phyloP scores from a whole-genome alignment of 441 rosid genomes.

The Pelargonium fulgidum region DNA sequence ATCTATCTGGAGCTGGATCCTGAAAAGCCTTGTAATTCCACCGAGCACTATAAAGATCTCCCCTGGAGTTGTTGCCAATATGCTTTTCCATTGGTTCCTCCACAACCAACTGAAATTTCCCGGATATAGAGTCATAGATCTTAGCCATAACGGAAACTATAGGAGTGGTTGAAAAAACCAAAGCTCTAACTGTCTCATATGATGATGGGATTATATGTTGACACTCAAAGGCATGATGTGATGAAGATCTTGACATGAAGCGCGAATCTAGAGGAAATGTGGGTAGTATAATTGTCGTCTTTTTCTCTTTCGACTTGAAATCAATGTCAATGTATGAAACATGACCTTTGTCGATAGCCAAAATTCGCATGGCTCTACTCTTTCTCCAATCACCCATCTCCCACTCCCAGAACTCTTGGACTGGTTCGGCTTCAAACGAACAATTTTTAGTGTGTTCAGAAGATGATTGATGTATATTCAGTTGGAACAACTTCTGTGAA shows the following conservation, averaged over 20 bases:
- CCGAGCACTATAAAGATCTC: conserved; percentile 57
- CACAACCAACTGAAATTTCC: conserved; percentile 50
- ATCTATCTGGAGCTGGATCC: conserved; percentile 76
- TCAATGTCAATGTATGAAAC: conserved; percentile 70
- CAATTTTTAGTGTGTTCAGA: conserved; percentile 42
- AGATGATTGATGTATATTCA: conserved; percentile 49
- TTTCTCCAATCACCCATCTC: conserved; percentile 99
- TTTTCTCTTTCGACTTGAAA: conserved; percentile 47
- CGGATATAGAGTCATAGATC: conserved; percentile 62
- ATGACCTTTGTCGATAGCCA: conserved; percentile 83
- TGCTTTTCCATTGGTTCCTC: conserved; percentile 64
- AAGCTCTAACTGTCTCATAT: conserved; percentile 64
- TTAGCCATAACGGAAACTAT: conserved; percentile 60
- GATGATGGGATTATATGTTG: conserved; percentile 64
- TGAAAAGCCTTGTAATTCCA: conserved; percentile 88
- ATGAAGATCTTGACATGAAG: conserved; percentile 67
- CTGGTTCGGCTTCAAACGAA: conserved; percentile 45
- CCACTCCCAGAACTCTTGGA: conserved; percentile 92
- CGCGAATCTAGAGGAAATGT: conserved; percentile 90
- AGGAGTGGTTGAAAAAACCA: conserved; percentile 67
- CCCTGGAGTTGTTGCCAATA: conserved; percentile 42
- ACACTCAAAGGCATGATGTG: conserved; percentile 52
- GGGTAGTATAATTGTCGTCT: conserved; percentile 55
- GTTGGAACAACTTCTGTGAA: conserved; percentile 53
- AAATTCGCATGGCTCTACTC: conserved; percentile 66